A percentile compares a stretch with the other conserved stretches of the same genome.
These are phyloP conservation scores for Cokeromyces recurvatus DNA, from an alignment of 371 early-diverging fungal genomes.

Conservation along the genomic window DNA sequence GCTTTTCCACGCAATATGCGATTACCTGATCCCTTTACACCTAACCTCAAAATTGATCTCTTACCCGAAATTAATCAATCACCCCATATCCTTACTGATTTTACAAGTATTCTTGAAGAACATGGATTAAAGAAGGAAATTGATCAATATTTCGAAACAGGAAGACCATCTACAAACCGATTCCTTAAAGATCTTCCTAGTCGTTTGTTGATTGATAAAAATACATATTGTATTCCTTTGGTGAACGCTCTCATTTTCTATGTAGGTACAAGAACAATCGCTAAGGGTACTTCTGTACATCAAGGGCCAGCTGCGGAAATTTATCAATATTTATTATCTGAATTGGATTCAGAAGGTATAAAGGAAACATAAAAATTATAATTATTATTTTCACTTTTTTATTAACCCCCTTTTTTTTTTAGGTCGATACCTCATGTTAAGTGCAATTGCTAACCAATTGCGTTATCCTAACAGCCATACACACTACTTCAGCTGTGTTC, in stretches of 20 bases:
- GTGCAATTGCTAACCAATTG: constrained; percentile 93
- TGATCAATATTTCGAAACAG: constrained; percentile 59
- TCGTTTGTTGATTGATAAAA: neutral
- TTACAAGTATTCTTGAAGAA: constrained; percentile 51
- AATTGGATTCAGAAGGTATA: constrained; percentile 78
- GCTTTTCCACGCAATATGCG: constrained; percentile 95
- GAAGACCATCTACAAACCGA: constrained; percentile 9
- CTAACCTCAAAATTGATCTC: constrained; percentile 87
- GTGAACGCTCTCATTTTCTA: constrained; percentile 88
- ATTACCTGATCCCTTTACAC: constrained; percentile 94
- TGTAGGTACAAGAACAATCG: constrained; percentile 74
- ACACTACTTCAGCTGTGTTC: constrained; percentile 81
- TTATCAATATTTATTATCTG: constrained; percentile 71
- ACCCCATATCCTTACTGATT: constrained; percentile 85
- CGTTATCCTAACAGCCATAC: constrained; percentile 97
- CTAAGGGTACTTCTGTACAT: constrained; percentile 54
- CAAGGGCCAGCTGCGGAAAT: constrained; percentile 81
- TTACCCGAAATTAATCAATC: constrained; percentile 80
- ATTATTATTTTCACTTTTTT: constrained; percentile 28
- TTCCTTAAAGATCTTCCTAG: neutral
- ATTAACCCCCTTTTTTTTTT: too few relatives aligned
- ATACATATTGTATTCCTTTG: constrained; percentile 66
- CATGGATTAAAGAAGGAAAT: constrained; percentile 61
- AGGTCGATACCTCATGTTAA: constrained; percentile 77
- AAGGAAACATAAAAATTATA: neutral